Base-by-base conservation (phyloP, 495 filamentous ascomycete species). In the Aspergillus sparsus region DNA sequence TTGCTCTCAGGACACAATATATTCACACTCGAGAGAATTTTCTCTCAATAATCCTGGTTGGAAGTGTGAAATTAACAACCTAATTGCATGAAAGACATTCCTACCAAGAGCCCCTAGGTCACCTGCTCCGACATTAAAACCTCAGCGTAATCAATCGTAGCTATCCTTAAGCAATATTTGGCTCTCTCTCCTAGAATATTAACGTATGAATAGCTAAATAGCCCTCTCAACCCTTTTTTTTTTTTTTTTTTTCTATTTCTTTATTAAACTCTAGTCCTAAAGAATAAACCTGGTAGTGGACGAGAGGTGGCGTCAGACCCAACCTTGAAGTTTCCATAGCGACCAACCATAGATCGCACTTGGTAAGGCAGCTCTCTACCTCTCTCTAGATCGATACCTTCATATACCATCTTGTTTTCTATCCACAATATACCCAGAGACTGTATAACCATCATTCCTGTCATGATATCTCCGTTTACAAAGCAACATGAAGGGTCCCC, bases 381-480 rank as follows among this genome's bases (percentile, higher is more conserved):
- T 21, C 11, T 12, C 21, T 33, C 11, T 27, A 35, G 15, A 45
- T 49, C 3, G 9, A 10, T 11, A 41, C 12, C 5, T 45, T 32
- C 32, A 7, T 41, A 12, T 6, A 42, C 47, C 21, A 39, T 47
- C n/a, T 16, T 42, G n/a, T 16, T 16, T 27, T 44, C 42, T 8
- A 18, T 46, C 18, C 13, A 12, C 18, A 13, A 7, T 33, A 47
- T 10, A 13, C 7, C 5, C 16, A 41, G 5, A 13, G 31, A n/a
- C n/a, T 11, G 41, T 54, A 5, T 15, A 34, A 32, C 37, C 34
- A 21, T 35, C 12, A 12, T 32, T 16, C 9, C 6, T 32, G 18
- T 37, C 45, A 64, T 72, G 63, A 49, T 65, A 15, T 69, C 65
- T 55, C 68, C 63, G 45, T 61, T 60, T 63, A 65, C 76, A 64